Percentiles rank a stretch among this genome's conserved stretches.
phyloP scores from a whole-genome alignment of 108 stramenopile species.

The Conticribra weissflogii region DNA sequence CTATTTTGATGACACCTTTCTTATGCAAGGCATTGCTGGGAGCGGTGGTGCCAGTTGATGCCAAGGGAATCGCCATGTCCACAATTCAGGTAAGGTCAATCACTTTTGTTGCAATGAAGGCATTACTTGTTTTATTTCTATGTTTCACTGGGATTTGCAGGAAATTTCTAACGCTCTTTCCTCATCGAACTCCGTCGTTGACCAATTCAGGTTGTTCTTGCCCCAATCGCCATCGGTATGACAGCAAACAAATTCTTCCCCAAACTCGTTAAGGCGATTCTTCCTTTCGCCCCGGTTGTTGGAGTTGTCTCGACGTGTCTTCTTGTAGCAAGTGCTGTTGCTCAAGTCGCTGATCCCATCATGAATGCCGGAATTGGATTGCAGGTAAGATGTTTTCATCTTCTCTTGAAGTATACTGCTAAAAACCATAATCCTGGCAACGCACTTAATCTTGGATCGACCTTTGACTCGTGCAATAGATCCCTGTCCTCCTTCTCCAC shows the following conservation, averaged over 20 bases:
- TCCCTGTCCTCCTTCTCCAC: slow-evolving; percentile 92
- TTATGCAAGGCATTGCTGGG: slow-evolving; percentile 94
- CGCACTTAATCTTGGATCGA: no score
- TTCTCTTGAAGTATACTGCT: no score
- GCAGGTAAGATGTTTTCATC: slow-evolving; percentile 55
- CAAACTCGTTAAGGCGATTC: slow-evolving; percentile 84
- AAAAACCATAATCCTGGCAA: no score
- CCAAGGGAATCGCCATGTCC: slow-evolving; percentile 92
- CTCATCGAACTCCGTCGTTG: slow-evolving; percentile 1
- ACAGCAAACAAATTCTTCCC: slow-evolving; percentile 92
- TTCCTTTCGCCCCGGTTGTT: slow-evolving; percentile 94
- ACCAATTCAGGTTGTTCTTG: slow-evolving; percentile 89
- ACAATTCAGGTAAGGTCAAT: slow-evolving; percentile 86
- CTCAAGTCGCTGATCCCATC: slow-evolving; percentile 89
- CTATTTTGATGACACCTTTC: slow-evolving; percentile 97
- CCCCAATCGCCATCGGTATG: slow-evolving; percentile 96
- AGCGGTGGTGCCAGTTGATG: slow-evolving; percentile 96
- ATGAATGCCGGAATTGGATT: slow-evolving; percentile 81
- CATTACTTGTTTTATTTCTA: no score
- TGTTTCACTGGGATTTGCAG: no score
- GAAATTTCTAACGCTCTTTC: background rate
- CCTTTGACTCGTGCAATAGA: slow-evolving; percentile 38
- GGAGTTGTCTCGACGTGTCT: slow-evolving; percentile 96
- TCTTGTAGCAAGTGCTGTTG: slow-evolving; percentile 95
- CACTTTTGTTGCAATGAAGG: no score